These are phyloP conservation scores for Skeletonema grethae DNA, from an alignment of 108 stramenopile species.

Conservation along the genomic window DNA sequence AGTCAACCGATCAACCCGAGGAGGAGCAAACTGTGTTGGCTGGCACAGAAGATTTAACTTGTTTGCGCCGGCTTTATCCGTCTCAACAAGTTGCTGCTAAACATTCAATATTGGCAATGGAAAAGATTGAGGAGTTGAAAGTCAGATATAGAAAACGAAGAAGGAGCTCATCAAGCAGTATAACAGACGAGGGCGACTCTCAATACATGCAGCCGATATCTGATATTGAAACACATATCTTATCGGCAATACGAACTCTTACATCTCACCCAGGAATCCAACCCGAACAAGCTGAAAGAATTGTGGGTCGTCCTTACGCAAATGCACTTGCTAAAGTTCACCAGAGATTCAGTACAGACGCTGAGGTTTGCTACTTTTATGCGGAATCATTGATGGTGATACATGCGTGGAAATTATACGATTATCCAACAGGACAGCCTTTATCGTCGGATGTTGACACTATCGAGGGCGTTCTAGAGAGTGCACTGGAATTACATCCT, in stretches of 20 bases:
- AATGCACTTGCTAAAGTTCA: conserved; percentile 69
- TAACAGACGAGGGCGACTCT: neutral
- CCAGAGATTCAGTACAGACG: conserved; percentile 64
- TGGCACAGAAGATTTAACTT: conserved; percentile 29
- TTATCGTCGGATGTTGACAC: conserved; percentile 69
- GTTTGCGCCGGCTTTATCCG: conserved; percentile 67
- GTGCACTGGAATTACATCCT: conserved; percentile 59
- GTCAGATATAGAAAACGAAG: conserved; percentile 41
- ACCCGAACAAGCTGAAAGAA: conserved; percentile 51
- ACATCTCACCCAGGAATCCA: conserved; percentile 72
- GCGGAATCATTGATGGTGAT: conserved; percentile 81
- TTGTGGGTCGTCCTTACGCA: conserved; percentile 77
- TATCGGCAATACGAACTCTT: conserved; percentile 70
- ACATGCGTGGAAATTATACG: conserved; percentile 88
- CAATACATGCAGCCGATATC: conserved; percentile 39
- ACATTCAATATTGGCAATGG: conserved; percentile 64
- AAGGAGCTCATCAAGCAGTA: conserved; percentile 2
- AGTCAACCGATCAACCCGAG: conserved; percentile 74
- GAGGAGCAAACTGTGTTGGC: conserved; percentile 40
- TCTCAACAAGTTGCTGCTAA: conserved; percentile 81
- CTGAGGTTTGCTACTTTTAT: conserved; percentile 80
- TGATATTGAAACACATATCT: conserved; percentile 64
- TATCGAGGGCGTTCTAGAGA: conserved; percentile 64
- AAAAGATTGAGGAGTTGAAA: conserved; percentile 71
- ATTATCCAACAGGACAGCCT: conserved; percentile 79